Evolutionary conservation across 305 asterid species (phyloP), one percentile per base, ranked within the genome.

Genomic region (Fraxinus greggii): DNA sequence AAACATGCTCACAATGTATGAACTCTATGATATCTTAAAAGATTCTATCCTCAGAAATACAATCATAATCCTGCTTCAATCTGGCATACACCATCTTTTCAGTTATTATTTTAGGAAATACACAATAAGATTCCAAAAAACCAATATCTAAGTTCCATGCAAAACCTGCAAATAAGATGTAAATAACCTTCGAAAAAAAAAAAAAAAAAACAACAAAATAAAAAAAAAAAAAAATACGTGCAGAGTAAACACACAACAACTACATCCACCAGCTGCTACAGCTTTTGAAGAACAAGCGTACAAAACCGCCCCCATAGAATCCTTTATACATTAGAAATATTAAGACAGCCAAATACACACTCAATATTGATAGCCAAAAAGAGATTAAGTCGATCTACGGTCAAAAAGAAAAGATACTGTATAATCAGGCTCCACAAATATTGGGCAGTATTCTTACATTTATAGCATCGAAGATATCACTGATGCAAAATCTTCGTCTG

Each of bases 141-240:
- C 75, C 65, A 74, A 40, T 15, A 45, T 35, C 45, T 23, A 19
- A 42, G 19, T 31, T 54, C 75, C 54, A 83, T 17, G 48, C 56
- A 79, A 31, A 23, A 69, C 69, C 69, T 24, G 61, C 36, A 75
- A 72, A 45, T 72, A 74, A 81, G 31, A 81, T 26, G 80, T 7
- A 83, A 51, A 84, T 67, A 81, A 13, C 56, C 28, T 45, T 70
- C 59, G 75, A 19, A 77, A 65, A 54, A 63, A 38, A 35, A 38
- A 48, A 48, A 51, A 51, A 17, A 17, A 38, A 35, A 38, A 48
- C n/a, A n/a, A n/a, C n/a, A n/a, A n/a, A n/a, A n/a, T n/a, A n/a
- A 19, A 77, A 65, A 54, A 63, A 38, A 35, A 38, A 48, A 48
- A 51, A 51, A 17, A 17, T 4, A 1, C 1, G 3, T 17, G 63